Evolutionary conservation across 2,329 filamentous ascomycete species (phyloP), one percentile per base, ranked within the genome.

Genomic region (Ophiognomonia clavigignenti-juglandacearum): DNA sequence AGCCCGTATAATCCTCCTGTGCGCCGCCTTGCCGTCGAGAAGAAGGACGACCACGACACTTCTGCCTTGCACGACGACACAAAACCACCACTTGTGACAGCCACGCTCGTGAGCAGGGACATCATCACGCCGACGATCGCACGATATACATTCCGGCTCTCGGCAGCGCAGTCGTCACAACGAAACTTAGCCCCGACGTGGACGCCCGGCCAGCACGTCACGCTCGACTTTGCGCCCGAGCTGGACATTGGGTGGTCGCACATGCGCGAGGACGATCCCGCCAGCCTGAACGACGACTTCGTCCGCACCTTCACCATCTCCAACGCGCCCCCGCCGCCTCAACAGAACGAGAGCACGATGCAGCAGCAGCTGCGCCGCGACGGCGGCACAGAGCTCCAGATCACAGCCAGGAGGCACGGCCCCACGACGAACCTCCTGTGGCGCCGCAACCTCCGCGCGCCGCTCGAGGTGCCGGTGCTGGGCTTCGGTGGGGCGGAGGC

Each of bases 241-340:
- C 68, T 95, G 2, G 80, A 86, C 53, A 63, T 73, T 10, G 89
- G 89, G 1, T 95, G 89, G 63, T 79, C 75, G 40, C 90, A 95
- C 61, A 95, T 95, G 89, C 73, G 82, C 3, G 83, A 95, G 53
- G 80, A 86, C 48, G 88, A 95, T 54, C 89, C 89, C 5, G 75
- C 75, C 53, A 86, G 82, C 56, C 63, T 95, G 14, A 96, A 95
- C 57, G 89, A 95, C 60, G 88, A 96, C 60, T 91, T 81, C 52
- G 72, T 93, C 4, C 73, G 89, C 23, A 95, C 88, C 0, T 95
- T 95, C 59, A 95, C 89, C 2, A 75, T 95, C 0, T 87, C 85
- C 1, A 87, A 77, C 2, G 64, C 69, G 1, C 78, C 82, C 0
- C 50, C 59, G 2, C 50, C 54, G 3, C n/a, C n/a, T n/a, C n/a